phyloP scores from a whole-genome alignment of 306 rosid genomes.

The Castanopsis chinensis region DNA sequence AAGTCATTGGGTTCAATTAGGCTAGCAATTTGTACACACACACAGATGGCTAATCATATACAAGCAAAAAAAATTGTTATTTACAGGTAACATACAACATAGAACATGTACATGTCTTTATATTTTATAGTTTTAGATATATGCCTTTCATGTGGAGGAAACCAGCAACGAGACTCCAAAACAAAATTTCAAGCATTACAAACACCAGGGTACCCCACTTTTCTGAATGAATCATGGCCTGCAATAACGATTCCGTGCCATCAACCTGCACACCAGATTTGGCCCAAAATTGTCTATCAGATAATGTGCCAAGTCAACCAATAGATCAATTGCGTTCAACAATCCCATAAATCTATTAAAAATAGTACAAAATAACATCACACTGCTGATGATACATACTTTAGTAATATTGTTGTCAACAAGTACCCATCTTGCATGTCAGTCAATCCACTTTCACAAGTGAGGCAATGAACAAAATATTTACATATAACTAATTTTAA shows the following conservation, averaged over 20 bases:
- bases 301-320: slow-evolving; percentile 8
- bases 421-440: neutral
- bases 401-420: neutral
- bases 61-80: slow-evolving; percentile 15
- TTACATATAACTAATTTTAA: neutral
- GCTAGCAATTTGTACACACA: slow-evolving; percentile 4
- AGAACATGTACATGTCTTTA: neutral
- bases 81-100: slow-evolving; percentile 6
- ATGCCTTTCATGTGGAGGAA: slow-evolving; percentile 62
- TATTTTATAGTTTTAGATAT: slow-evolving; percentile 40
- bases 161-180: slow-evolving; percentile 59
- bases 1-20: slow-evolving; percentile 18
- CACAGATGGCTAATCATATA: slow-evolving; percentile 16
- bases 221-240: slow-evolving; percentile 53
- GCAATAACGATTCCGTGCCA: slow-evolving; percentile 54
- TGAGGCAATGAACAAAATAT: neutral
- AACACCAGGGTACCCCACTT: slow-evolving; percentile 67
- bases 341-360: neutral
- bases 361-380: too few species aligned
- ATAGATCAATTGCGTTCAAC: neutral
- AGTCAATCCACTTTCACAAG: neutral
- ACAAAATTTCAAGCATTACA: slow-evolving; percentile 57
- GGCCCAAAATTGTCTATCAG: slow-evolving; percentile 17
- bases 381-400: too few species aligned
- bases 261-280: slow-evolving; percentile 54